A percentile compares a stretch with the other conserved stretches of the same genome.
These are phyloP conservation scores for Neonectria ditissima DNA, from an alignment of 2,329 filamentous ascomycete species.

Conservation along the genomic window DNA sequence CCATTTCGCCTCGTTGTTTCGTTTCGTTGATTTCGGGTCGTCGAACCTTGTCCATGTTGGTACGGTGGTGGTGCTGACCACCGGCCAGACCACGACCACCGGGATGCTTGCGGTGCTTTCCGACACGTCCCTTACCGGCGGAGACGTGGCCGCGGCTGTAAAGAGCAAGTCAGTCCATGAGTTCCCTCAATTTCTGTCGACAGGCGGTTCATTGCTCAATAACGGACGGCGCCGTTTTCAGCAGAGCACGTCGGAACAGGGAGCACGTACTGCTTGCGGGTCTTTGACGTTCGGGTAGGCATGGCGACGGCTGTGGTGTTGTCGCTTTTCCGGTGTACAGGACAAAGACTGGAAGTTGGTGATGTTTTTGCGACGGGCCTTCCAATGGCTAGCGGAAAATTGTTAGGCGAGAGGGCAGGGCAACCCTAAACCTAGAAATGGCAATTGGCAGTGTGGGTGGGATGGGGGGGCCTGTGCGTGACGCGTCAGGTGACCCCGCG, in stretches of 20 bases:
- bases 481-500: constrained; percentile 49
- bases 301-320: constrained; percentile 66
- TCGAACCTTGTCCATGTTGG: constrained; percentile 80
- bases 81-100: constrained; percentile 90
- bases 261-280: constrained; percentile 79
- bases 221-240: constrained; percentile 31
- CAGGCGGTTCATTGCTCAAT: constrained; percentile 31
- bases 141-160: constrained; percentile 95
- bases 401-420: constrained; percentile 56
- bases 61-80: constrained; percentile 90
- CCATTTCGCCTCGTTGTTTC: constrained; percentile 28
- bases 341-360: constrained; percentile 52
- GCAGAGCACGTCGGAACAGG: constrained; percentile 38
- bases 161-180: constrained; percentile 45
- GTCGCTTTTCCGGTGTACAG: constrained; percentile 56
- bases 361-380: constrained; percentile 53
- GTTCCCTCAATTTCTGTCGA: constrained; percentile 29
- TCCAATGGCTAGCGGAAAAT: constrained; percentile 49
- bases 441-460: constrained; percentile 11
- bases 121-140: constrained; percentile 97
- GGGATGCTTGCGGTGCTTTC: constrained; percentile 96
- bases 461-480: constrained; percentile 10
- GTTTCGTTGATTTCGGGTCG: constrained; percentile 57
- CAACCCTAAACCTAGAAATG: constrained; percentile 53
- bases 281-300: constrained; percentile 82